Percentiles rank a stretch among this genome's conserved stretches.
phyloP scores from a whole-genome alignment of 2,329 filamentous ascomycete species.

The Colletotrichum falcatum region DNA sequence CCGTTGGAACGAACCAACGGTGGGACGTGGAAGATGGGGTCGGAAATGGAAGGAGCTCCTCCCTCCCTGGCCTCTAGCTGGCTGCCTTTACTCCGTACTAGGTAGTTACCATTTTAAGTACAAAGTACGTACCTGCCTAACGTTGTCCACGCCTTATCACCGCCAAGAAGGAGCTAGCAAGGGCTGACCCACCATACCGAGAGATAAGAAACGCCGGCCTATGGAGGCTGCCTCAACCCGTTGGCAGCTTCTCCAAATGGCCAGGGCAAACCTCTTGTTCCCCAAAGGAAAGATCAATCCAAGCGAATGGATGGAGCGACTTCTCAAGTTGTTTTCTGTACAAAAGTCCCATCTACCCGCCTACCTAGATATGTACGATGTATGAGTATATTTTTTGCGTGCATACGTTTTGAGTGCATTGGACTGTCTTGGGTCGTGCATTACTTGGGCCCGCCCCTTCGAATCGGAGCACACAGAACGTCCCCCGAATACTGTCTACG shows the following conservation, averaged over 20 bases:
- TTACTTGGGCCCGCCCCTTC: too few relatives aligned
- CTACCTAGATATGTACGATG: too few relatives aligned
- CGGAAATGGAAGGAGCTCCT: slow-evolving; percentile 7
- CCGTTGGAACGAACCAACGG: neutral
- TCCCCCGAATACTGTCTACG: neutral
- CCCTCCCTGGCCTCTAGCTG: too few relatives aligned
- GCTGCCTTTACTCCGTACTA: too few relatives aligned
- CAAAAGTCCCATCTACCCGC: neutral
- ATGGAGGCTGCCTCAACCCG: neutral
- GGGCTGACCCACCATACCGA: slow-evolving; percentile 17
- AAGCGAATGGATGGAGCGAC: neutral
- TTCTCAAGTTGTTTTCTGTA: too few relatives aligned
- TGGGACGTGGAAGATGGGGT: neutral
- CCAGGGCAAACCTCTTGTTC: neutral
- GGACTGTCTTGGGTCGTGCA: too few relatives aligned
- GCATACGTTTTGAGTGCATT: too few relatives aligned
- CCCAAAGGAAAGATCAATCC: slow-evolving; percentile 16
- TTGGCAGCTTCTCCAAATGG: slow-evolving; percentile 34
- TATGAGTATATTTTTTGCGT: too few relatives aligned
- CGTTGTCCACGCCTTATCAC: slow-evolving; percentile 37
- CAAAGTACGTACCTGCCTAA: slow-evolving; percentile 26
- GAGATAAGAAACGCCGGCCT: slow-evolving; percentile 38
- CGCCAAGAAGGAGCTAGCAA: slow-evolving; percentile 32
- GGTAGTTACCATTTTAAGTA: too few relatives aligned
- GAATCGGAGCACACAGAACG: neutral